phyloP scores from a whole-genome alignment of 1,284 basidiomycete genomes.

The Macrocystidia cucumis region DNA sequence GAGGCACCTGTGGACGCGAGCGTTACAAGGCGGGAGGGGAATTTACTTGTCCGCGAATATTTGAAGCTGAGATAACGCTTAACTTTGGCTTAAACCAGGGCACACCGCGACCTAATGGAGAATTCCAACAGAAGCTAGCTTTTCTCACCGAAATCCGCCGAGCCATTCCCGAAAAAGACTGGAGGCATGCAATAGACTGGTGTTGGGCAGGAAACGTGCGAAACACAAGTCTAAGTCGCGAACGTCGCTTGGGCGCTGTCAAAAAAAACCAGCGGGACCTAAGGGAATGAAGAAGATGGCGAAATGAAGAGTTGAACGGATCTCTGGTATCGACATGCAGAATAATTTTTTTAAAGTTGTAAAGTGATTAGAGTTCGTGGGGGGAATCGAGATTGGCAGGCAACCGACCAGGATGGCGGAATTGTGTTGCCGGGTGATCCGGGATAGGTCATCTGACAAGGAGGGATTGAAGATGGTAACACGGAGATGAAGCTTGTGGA shows the following conservation, averaged over 20 bases:
- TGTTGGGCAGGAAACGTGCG: background rate
- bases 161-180: conserved; percentile 9
- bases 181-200: background rate
- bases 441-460: conserved; percentile 8
- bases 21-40: too few species aligned
- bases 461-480: conserved; percentile 18
- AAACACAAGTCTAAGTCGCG: background rate
- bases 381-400: conserved; percentile 13
- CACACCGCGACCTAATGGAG: conserved; percentile 7
- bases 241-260: conserved; percentile 1
- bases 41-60: too few species aligned
- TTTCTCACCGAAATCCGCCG: conserved; percentile 13
- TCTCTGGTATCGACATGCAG: too few species aligned
- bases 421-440: conserved; percentile 10
- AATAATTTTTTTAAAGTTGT: conserved; percentile 24
- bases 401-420: too few species aligned
- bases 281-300: conserved; percentile 11
- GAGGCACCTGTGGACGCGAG: too few species aligned
- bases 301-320: too few species aligned
- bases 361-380: conserved; percentile 22
- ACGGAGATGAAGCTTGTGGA: conserved; percentile 26
- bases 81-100: too few species aligned
- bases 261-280: conserved; percentile 7
- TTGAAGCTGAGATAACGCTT: too few species aligned
- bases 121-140: conserved; percentile 13